Evolutionary conservation across 192 early-diverging fungal species (phyloP).

Genomic region (Piromyces sp.): DNA sequence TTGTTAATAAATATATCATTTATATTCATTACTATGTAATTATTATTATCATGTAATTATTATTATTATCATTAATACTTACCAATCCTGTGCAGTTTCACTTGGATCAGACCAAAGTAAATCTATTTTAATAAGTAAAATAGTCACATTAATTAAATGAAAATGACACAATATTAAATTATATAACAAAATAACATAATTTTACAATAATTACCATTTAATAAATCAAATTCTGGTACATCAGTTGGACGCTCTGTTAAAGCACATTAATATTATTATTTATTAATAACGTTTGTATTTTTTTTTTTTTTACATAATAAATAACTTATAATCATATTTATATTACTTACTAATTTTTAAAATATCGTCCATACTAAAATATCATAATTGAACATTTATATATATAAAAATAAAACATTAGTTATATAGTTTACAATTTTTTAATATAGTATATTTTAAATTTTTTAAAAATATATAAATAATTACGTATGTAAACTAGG

Average conservation of each 20-base stretch:
- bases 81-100: conserved; percentile 28
- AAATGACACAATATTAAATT: no score
- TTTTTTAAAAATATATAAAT: not conserved
- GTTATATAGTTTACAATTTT: not conserved
- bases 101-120: conserved; percentile 87
- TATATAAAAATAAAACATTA: conserved; percentile 3
- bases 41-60: no score
- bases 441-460: no score
- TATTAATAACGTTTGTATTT: not conserved
- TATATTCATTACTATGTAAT: no score
- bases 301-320: no score
- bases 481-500: conserved; percentile 30
- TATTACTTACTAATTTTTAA: conserved; percentile 26
- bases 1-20: no score
- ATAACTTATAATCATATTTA: no score
- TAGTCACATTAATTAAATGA: no score
- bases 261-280: no score
- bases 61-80: no score
- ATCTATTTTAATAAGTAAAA: conserved; percentile 15
- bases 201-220: conserved; percentile 29
- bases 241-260: conserved; percentile 61
- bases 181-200: no score
- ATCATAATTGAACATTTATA: conserved; percentile 1
- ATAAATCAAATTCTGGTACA: conserved; percentile 77
- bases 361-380: conserved; percentile 74